phyloP scores from a whole-genome alignment of 805 yeast genomes.

The Wickerhamomyces hampshirensis region DNA sequence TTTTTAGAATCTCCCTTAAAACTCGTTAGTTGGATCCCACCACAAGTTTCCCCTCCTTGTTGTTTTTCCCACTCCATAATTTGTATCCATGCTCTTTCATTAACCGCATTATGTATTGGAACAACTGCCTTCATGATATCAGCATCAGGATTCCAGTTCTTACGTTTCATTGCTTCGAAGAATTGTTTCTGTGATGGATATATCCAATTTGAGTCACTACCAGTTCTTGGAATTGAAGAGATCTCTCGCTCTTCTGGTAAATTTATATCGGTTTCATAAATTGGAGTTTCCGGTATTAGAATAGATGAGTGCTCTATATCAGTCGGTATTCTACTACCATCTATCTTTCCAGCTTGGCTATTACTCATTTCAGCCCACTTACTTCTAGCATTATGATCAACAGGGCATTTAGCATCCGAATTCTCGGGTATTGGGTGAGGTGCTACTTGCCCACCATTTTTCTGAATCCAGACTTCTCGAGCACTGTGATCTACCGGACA shows the following conservation, averaged over 20 bases:
- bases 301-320: constrained; percentile 42
- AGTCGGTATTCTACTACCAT: constrained; percentile 18
- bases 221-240: constrained; percentile 81
- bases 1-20: constrained; percentile 87
- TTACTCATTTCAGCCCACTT: constrained; percentile 46
- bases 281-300: constrained; percentile 31
- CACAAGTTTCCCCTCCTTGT: constrained; percentile 59
- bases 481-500: constrained; percentile 1
- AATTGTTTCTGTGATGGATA: constrained; percentile 96
- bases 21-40: constrained; percentile 78
- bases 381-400: constrained; percentile 56
- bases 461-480: constrained; percentile 1
- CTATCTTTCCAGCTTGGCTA: constrained; percentile 18
- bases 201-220: constrained; percentile 69
- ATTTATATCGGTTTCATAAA: constrained; percentile 30
- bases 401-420: constrained; percentile 52
- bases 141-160: constrained; percentile 79
- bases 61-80: constrained; percentile 77
- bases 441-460: constrained; percentile 1
- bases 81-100: constrained; percentile 88
- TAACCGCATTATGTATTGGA: constrained; percentile 91
- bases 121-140: constrained; percentile 85
- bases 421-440: constrained; percentile 18
- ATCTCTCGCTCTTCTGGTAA: constrained; percentile 73
- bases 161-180: constrained; percentile 88